Conservation (phyloP, 169 alveolate species). For the Cryptosporidium ryanae region DNA sequence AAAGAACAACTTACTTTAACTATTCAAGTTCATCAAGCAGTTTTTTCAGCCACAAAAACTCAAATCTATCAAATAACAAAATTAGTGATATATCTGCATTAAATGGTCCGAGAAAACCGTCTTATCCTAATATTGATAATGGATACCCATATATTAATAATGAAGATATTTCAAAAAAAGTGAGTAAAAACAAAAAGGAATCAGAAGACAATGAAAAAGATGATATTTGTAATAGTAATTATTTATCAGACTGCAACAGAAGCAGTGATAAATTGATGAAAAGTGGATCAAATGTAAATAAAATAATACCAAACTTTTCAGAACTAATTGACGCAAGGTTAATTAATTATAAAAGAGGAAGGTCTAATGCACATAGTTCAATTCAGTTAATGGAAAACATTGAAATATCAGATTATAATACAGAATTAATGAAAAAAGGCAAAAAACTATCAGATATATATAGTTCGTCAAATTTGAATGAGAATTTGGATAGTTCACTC, state of each 20-base stretch:
- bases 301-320: constrained; percentile 15
- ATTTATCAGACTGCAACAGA: background rate
- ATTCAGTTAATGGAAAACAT: constrained; percentile 61
- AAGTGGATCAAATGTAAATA: background rate
- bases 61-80: background rate
- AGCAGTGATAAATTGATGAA: background rate
- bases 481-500: background rate
- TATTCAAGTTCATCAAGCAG: background rate
- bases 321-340: constrained; percentile 45
- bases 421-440: constrained; percentile 32
- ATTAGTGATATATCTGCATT: too few relatives aligned
- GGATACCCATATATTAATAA: too few relatives aligned
- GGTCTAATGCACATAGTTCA: constrained; percentile 45
- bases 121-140: too few relatives aligned
- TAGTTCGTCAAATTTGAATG: constrained; percentile 14
- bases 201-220: too few relatives aligned
- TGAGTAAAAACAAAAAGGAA: too few relatives aligned
- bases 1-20: constrained; percentile 9
- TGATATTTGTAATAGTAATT: too few relatives aligned
- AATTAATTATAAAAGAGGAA: constrained; percentile 46
- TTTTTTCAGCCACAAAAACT: background rate
- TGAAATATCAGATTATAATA: constrained; percentile 50
- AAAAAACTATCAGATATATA: background rate
- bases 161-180: too few relatives aligned
- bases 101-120: too few relatives aligned